These are phyloP conservation scores for Dothidotthia symphoricarpi DNA, from an alignment of 2,329 filamentous ascomycete genomes.

Conservation along the genomic window DNA sequence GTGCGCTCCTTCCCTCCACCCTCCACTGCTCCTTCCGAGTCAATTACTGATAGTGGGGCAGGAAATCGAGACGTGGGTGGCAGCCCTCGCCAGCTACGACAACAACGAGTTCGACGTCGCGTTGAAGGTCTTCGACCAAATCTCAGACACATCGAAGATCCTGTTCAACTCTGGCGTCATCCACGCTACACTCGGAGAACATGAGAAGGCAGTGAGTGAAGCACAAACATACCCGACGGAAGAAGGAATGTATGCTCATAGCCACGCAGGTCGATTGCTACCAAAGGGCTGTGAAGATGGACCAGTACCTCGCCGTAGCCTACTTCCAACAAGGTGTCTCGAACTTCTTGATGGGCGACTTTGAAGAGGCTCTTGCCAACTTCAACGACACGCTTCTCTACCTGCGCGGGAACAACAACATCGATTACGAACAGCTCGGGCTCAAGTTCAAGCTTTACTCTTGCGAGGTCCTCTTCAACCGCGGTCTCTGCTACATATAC, in stretches of 20 bases:
- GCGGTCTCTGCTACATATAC: conserved; percentile 96
- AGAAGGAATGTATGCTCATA: conserved; percentile 17
- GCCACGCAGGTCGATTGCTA: conserved; percentile 80
- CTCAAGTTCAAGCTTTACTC: conserved; percentile 96
- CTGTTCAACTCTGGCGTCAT: conserved; percentile 98
- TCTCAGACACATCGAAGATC: conserved; percentile 95
- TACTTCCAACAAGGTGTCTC: conserved; percentile 99
- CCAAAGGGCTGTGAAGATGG: conserved; percentile 82
- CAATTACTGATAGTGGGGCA: conserved; percentile 44
- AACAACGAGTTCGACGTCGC: conserved; percentile 96
- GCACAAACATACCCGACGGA: background rate
- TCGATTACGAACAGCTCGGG: conserved; percentile 95
- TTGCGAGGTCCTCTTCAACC: conserved; percentile 96
- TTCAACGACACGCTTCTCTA: conserved; percentile 98
- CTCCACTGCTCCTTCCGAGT: conserved; percentile 9
- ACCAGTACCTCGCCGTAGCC: conserved; percentile 93
- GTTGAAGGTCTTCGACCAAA: conserved; percentile 76
- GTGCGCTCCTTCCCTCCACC: conserved; percentile 23
- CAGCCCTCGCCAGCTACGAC: conserved; percentile 87
- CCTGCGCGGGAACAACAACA: conserved; percentile 91
- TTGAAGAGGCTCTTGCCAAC: conserved; percentile 94
- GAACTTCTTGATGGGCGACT: conserved; percentile 94
- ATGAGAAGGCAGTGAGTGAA: conserved; percentile 81
- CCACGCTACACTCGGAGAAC: conserved; percentile 91
- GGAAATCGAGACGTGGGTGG: conserved; percentile 99